phyloP scores from a whole-genome alignment of 495 filamentous ascomycete genomes.

The Penicillium manginii region DNA sequence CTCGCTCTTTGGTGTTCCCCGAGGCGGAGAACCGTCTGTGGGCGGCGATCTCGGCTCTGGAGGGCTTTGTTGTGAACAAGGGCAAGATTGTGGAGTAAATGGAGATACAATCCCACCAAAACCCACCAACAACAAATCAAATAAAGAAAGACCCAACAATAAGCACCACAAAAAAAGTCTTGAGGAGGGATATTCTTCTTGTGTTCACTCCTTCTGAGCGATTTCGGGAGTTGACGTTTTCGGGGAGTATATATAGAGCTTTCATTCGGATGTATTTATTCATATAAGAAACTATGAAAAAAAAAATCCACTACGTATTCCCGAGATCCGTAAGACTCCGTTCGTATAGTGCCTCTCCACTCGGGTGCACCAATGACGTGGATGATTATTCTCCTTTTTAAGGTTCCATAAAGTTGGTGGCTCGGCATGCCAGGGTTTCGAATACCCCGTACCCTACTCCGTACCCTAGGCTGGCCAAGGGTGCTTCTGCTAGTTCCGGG shows the following conservation, averaged over 20 bases:
- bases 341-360: no score
- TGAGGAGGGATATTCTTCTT: not conserved
- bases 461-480: not conserved
- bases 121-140: not conserved
- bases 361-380: conserved; percentile 11
- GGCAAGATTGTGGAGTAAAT: conserved; percentile 64
- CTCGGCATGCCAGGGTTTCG: conserved; percentile 7
- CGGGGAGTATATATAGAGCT: conserved; percentile 1
- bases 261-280: conserved; percentile 9
- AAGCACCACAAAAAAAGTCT: not conserved
- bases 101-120: not conserved
- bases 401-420: conserved; percentile 1
- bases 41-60: conserved; percentile 82
- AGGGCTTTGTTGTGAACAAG: conserved; percentile 90
- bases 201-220: conserved; percentile 1
- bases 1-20: conserved; percentile 80
- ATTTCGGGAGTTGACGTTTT: conserved; percentile 1
- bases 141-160: not conserved
- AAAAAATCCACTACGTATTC: not conserved
- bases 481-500: not conserved
- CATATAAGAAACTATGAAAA: not conserved
- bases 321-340: not conserved
- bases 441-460: not conserved
- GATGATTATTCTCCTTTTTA: conserved; percentile 14
- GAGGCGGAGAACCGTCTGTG: conserved; percentile 95